These are phyloP conservation scores for Maudiozyma saulgeensis DNA, from an alignment of 805 yeast species.

Conservation along the genomic window DNA sequence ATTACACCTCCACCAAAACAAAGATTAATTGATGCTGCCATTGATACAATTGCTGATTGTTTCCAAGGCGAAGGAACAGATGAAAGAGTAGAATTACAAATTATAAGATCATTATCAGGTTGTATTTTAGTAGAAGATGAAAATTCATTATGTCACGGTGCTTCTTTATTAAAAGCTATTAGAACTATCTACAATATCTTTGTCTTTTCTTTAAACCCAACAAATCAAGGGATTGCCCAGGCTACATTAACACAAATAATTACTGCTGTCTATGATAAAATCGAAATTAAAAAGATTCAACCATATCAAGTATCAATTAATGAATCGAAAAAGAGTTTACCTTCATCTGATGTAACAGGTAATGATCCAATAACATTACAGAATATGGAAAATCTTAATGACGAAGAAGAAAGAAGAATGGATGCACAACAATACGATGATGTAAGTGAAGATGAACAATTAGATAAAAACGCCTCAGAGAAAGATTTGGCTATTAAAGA, in stretches of 20 bases:
- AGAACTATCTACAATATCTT: slow-evolving; percentile 91
- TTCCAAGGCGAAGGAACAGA: slow-evolving; percentile 92
- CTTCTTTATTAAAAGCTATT: slow-evolving; percentile 76
- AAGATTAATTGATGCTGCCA: slow-evolving; percentile 67
- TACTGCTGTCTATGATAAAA: slow-evolving; percentile 70
- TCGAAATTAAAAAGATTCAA: slow-evolving; percentile 18
- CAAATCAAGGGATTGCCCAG: slow-evolving; percentile 90
- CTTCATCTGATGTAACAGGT: slow-evolving; percentile 1
- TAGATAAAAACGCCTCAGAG: slow-evolving; percentile 21
- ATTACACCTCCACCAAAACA: slow-evolving; percentile 47
- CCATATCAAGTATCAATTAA: slow-evolving; percentile 3
- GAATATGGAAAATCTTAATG: slow-evolving; percentile 47
- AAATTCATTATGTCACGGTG: slow-evolving; percentile 74
- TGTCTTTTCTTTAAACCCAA: slow-evolving; percentile 67
- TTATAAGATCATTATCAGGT: slow-evolving; percentile 82
- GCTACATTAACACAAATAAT: slow-evolving; percentile 90
- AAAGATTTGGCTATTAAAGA: slow-evolving; percentile 73
- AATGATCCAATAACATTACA: slow-evolving; percentile 43
- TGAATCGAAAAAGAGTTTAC: slow-evolving; percentile 1
- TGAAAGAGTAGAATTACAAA: slow-evolving; percentile 81
- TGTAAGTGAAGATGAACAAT: not conserved
- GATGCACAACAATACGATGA: slow-evolving; percentile 29
- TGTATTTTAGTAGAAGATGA: slow-evolving; percentile 72
- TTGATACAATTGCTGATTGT: slow-evolving; percentile 73
- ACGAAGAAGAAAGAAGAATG: slow-evolving; percentile 46